Base-by-base conservation (phyloP, 192 early-diverging fungal species). In the Gonapodya prolifera region DNA sequence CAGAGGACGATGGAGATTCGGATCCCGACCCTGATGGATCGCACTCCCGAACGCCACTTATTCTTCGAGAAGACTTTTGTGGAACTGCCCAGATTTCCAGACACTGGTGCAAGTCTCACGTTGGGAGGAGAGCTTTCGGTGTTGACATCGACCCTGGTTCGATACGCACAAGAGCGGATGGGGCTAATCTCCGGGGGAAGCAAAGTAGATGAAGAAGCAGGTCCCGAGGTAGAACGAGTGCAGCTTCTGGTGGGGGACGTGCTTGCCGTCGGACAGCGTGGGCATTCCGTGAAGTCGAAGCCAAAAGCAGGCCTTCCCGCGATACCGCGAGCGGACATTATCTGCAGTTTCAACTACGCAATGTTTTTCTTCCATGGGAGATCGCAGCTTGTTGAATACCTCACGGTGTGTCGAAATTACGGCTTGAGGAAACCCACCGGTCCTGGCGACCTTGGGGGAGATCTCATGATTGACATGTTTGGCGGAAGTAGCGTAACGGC, bases 51-150 rank as follows among this genome's bases (percentile, higher is more conserved):
- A 35, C 35, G 33, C 35, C 36, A 30, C 33, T 76, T 77, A 77
- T 33, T 16, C 79, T 85, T 34, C 82, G 86, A 69, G 84, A 87
- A 76, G 86, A 87, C 45, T 87, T 87, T 75, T 87, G 86, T 35
- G 86, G 86, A 0, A 87, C 86, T 1, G 86, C 83, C 1, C 79
- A 79, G n/a, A 74, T 86, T 29, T 87, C 83, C 70, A 73, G 76
- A 35, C 84, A 85, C 76, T 87, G 84, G 84, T 77, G 80, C 35
- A 70, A 75, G 32, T 34, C 34, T 17, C 28, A 35, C 29, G 77
- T 79, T 1, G 77, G 69, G 30, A 71, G 80, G 18, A 34, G 74
- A 18, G 83, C 85, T 0, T 81, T 74, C 35, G 86, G 84, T n/a
- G 80, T 87, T 23, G 86, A 85, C 75, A 79, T 87, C 71, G 86